phyloP scores from a whole-genome alignment of 1,284 basidiomycete species.

The Fomitopsis betulina region DNA sequence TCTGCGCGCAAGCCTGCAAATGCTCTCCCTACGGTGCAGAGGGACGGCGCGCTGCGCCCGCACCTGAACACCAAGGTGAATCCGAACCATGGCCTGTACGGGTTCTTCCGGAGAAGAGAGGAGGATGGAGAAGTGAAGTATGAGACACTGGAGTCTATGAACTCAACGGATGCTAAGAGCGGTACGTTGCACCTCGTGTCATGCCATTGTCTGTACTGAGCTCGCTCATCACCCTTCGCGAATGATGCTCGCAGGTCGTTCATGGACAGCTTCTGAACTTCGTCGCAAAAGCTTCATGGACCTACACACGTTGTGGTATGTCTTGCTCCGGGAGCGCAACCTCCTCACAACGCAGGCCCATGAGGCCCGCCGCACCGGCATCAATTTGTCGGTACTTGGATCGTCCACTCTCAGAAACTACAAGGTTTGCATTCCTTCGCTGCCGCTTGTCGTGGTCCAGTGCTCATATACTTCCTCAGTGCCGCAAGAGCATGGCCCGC shows the following conservation, averaged over 20 bases:
- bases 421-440: too few relatives aligned
- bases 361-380: constrained; percentile 62
- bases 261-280: constrained; percentile 84
- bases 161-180: constrained; percentile 34
- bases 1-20: background rate
- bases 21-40: background rate
- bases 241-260: constrained; percentile 52
- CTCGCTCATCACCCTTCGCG: constrained; percentile 2
- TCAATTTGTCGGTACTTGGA: background rate
- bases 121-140: constrained; percentile 32
- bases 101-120: constrained; percentile 62
- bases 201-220: constrained; percentile 16
- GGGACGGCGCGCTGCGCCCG: constrained; percentile 32
- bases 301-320: constrained; percentile 91
- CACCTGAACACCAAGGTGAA: constrained; percentile 40
- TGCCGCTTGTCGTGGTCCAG: too few relatives aligned
- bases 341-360: constrained; percentile 83
- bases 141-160: constrained; percentile 42
- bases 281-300: constrained; percentile 89
- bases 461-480: constrained; percentile 42
- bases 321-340: constrained; percentile 84
- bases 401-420: background rate
- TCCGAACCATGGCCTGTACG: constrained; percentile 67
- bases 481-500: constrained; percentile 93
- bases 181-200: constrained; percentile 24